Conservation (phyloP, 768 basidiomycete species). For the Leccinum arenicola region DNA sequence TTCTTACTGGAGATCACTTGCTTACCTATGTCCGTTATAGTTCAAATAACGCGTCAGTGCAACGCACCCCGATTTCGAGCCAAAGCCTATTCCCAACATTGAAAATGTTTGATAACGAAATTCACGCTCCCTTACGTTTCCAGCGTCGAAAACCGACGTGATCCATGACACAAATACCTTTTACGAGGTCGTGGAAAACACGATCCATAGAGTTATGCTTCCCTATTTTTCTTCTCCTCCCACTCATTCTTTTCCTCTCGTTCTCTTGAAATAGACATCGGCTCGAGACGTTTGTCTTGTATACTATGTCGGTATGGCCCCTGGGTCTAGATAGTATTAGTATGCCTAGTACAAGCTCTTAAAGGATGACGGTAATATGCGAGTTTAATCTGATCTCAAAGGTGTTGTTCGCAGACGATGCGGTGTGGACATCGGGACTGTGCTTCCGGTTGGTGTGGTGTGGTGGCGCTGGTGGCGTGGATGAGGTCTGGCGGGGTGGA, state of each 20-base stretch:
- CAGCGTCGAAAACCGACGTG: neutral
- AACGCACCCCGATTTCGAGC: neutral
- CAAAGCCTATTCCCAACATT: neutral
- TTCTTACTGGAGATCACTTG: neutral
- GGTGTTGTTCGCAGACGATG: neutral
- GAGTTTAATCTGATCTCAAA: neutral
- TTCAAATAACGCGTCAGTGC: neutral
- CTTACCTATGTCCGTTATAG: neutral
- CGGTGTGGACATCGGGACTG: too few relatives aligned
- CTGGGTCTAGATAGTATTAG: conserved; percentile 5
- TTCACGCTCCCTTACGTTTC: conserved; percentile 3
- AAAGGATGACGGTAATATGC: conserved; percentile 2
- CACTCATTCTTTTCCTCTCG: neutral
- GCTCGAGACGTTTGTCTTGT: conserved; percentile 6
- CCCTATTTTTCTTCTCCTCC: too few relatives aligned
- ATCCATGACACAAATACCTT: neutral
- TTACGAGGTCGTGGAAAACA: conserved; percentile 1
- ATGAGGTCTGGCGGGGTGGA: too few relatives aligned
- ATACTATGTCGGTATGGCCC: conserved; percentile 1
- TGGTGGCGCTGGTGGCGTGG: too few relatives aligned
- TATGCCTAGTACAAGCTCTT: neutral
- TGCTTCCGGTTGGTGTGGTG: too few relatives aligned
- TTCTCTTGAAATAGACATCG: conserved; percentile 7
- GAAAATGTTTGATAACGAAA: neutral
- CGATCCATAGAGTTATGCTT: neutral